Evolutionary conservation across 2,329 filamentous ascomycete genomes (phyloP), one percentile per base, ranked within the genome.

Genomic region (Botrytis pseudocinerea): DNA sequence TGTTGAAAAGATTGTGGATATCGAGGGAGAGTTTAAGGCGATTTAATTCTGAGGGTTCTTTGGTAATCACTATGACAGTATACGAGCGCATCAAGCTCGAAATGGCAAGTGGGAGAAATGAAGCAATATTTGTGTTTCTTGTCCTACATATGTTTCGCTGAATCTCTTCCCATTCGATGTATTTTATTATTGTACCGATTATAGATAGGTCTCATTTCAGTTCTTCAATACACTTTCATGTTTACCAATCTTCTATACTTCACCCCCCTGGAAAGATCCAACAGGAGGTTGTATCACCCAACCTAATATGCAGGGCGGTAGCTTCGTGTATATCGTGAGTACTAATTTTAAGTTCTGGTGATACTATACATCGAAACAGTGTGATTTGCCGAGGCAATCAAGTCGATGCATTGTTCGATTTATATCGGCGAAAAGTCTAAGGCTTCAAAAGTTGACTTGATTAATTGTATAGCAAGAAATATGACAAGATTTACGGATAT

Each of bases 1-100:
- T n/a, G 82, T 84, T n/a, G 82, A 84, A 75, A 85, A 85, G 78
- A 85, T 87, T 51, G 51, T 60, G 18, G 63, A 68, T 28, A 68
- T 68, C 14, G 63, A 69, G 28, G 70, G 70, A 38, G 48, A 68
- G 12, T 68, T 68, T 12, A 54, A 40, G n/a, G 65, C 65, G 9
- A 4, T 68, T 42, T 42, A 22, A n/a, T 28, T n/a, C 4, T 10
- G 38, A n/a, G 25, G 25, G 8, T 42, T 25, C 4, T 38, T 62
- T 62, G 38, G n/a, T 28, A 28, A 18, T 16, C 28, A 28, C 3
- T 14, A 12, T 40, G 20, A 42, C 25, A n/a, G 35, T n/a, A n/a
- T 7, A 16, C 14, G 60, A 35, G 25, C 60, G 8, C 16, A n/a
- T 42, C 25, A 22, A 62, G 14, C 35, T 62, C 12, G 38, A 42